phyloP scores from a whole-genome alignment of 2,329 filamentous ascomycete genomes.

The Colletotrichum sp. region DNA sequence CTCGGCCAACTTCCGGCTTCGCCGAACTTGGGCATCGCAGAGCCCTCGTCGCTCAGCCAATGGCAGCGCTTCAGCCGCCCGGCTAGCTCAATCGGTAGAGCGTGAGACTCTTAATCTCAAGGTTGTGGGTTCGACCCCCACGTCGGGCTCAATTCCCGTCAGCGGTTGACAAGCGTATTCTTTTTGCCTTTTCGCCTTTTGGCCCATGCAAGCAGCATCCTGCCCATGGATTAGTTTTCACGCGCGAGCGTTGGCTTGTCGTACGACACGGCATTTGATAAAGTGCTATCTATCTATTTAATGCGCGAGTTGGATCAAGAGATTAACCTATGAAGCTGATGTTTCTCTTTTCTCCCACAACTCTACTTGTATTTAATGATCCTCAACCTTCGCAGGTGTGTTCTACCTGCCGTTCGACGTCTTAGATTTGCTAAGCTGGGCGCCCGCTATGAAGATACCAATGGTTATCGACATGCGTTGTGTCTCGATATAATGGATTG shows the following conservation, averaged over 20 bases:
- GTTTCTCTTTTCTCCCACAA: not conserved
- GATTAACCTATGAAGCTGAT: not conserved
- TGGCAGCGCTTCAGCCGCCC: slow-evolving; percentile 35
- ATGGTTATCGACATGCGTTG: no score
- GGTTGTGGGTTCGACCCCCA: slow-evolving; percentile 57
- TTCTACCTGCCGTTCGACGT: not conserved
- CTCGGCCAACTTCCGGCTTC: not conserved
- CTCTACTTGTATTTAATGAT: not conserved
- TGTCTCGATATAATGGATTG: not conserved
- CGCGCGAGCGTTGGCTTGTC: not conserved
- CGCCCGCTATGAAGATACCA: not conserved
- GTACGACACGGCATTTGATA: not conserved
- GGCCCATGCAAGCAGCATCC: not conserved
- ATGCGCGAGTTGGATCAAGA: not conserved
- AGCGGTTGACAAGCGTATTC: not conserved
- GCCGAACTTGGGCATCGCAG: not conserved
- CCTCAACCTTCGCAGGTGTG: not conserved
- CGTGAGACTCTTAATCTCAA: slow-evolving; percentile 74
- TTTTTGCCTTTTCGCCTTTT: not conserved
- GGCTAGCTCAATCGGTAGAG: slow-evolving; percentile 76
- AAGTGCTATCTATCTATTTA: not conserved
- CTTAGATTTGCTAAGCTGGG: not conserved
- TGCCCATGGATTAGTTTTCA: not conserved
- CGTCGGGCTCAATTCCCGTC: slow-evolving; percentile 23
- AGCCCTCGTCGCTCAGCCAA: not conserved